Conservation (phyloP, 352 stramenopile genomes). For the Halophytophthora polymorphica region DNA sequence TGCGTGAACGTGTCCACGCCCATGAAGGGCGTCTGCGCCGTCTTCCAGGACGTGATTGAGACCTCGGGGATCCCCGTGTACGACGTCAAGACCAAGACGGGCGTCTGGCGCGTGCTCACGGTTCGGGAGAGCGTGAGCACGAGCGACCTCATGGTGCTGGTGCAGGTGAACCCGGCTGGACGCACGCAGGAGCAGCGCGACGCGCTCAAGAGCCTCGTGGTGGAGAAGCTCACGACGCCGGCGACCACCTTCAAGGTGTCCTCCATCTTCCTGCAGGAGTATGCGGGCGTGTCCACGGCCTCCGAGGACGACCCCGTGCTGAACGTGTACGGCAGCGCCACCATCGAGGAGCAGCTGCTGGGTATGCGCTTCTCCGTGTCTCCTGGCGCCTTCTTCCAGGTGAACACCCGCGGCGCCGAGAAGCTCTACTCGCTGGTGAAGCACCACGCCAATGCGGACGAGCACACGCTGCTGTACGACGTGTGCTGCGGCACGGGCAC, state of each 20-base stretch:
- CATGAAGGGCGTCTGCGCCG: constrained; percentile 80
- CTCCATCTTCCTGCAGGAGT: constrained; percentile 93
- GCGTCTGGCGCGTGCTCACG: constrained; percentile 78
- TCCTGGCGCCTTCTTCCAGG: constrained; percentile 93
- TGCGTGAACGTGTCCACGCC: constrained; percentile 75
- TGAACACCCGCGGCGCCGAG: constrained; percentile 95
- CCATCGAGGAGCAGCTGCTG: constrained; percentile 84
- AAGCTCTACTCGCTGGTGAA: constrained; percentile 96
- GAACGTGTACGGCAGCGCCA: constrained; percentile 62
- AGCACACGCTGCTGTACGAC: constrained; percentile 93
- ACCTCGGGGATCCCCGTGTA: constrained; percentile 63
- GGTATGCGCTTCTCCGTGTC: constrained; percentile 90
- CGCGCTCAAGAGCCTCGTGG: constrained; percentile 39
- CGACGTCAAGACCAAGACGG: constrained; percentile 59
- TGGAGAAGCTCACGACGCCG: constrained; percentile 41
- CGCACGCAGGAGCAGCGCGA: constrained; percentile 32
- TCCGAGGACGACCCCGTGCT: constrained; percentile 87
- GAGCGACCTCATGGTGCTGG: constrained; percentile 71
- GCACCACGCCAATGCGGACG: constrained; percentile 67
- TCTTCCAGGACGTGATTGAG: constrained; percentile 63
- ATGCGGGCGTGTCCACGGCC: constrained; percentile 86
- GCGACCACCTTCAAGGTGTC: constrained; percentile 58
- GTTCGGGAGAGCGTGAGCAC: constrained; percentile 68
- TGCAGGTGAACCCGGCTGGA: constrained; percentile 63
- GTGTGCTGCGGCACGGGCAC: constrained; percentile 98